Evolutionary conservation across 2,329 filamentous ascomycete genomes (phyloP).

Genomic region (Alternaria metachromatica): DNA sequence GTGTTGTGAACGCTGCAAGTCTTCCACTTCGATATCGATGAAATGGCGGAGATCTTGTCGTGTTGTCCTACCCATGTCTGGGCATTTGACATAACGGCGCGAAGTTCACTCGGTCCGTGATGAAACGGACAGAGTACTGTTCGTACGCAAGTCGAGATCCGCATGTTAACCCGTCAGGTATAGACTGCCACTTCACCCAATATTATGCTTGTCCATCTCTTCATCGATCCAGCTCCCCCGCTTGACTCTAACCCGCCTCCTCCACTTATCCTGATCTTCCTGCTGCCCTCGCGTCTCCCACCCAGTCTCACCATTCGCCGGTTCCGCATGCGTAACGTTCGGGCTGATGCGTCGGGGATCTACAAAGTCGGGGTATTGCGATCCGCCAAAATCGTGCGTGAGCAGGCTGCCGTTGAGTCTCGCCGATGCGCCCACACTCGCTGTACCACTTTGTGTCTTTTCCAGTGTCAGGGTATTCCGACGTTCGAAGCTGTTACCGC

Average conservation of each 20-base stretch:
- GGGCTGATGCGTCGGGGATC: slow-evolving; percentile 26
- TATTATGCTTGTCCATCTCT: slow-evolving; percentile 45
- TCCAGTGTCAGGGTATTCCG: slow-evolving; percentile 22
- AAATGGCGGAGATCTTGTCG: background rate
- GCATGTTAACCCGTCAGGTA: background rate
- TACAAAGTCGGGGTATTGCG: slow-evolving; percentile 39
- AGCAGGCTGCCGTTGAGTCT: slow-evolving; percentile 8
- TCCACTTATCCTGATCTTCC: slow-evolving; percentile 29
- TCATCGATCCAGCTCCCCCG: slow-evolving; percentile 42
- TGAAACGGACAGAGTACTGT: background rate
- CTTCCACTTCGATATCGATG: background rate
- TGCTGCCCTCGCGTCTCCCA: slow-evolving; percentile 22
- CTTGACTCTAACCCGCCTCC: slow-evolving; percentile 21
- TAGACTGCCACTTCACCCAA: slow-evolving; percentile 25
- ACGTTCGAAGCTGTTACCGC: slow-evolving; percentile 8
- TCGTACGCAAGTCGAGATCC: background rate
- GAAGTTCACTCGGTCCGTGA: background rate
- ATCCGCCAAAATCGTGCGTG: slow-evolving; percentile 11
- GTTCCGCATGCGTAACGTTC: slow-evolving; percentile 34
- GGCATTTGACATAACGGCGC: background rate
- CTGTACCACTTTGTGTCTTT: slow-evolving; percentile 22
- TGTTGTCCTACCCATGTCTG: background rate
- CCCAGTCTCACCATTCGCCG: slow-evolving; percentile 3
- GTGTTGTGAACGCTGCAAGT: background rate
- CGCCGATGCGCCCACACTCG: background rate